Percentiles rank a stretch among this genome's conserved stretches.
Conservation (phyloP, 257 asterid species). For the Przewalskia tangutica region DNA sequence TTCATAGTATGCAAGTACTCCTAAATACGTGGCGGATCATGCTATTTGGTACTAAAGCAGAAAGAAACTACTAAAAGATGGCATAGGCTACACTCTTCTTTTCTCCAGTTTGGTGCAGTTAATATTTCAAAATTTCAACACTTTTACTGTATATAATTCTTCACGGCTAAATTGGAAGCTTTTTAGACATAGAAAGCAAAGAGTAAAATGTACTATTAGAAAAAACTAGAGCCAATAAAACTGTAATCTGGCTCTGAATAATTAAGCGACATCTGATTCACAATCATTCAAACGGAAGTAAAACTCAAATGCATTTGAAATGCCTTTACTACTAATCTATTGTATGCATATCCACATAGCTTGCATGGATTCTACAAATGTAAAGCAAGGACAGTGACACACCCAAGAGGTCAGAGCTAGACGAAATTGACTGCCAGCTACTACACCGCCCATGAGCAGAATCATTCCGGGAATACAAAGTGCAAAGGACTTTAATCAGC, state of each 20-base stretch:
- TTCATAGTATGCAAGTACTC: neutral
- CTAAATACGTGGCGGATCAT: neutral
- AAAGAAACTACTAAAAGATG: neutral
- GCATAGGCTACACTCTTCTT: neutral
- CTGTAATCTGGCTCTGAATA: neutral
- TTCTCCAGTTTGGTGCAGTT: neutral
- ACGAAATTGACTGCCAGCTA: neutral
- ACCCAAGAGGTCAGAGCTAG: neutral
- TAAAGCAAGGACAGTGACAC: neutral
- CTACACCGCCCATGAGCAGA: neutral
- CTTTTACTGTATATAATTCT: neutral
- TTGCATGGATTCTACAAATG: neutral
- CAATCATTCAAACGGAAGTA: neutral
- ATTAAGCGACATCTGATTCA: neutral
- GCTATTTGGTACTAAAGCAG: neutral
- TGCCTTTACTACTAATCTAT: neutral
- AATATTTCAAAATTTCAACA: neutral
- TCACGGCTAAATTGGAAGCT: neutral
- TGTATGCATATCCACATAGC: neutral
- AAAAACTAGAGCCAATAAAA: neutral
- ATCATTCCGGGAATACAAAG: neutral
- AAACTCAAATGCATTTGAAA: neutral
- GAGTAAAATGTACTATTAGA: neutral
- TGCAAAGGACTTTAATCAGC: neutral
- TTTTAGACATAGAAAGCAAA: neutral